Percentiles rank a stretch among this genome's conserved stretches.
These are phyloP conservation scores for Pyrenopolyporus hunteri DNA, from an alignment of 495 filamentous ascomycete genomes.

Conservation along the genomic window DNA sequence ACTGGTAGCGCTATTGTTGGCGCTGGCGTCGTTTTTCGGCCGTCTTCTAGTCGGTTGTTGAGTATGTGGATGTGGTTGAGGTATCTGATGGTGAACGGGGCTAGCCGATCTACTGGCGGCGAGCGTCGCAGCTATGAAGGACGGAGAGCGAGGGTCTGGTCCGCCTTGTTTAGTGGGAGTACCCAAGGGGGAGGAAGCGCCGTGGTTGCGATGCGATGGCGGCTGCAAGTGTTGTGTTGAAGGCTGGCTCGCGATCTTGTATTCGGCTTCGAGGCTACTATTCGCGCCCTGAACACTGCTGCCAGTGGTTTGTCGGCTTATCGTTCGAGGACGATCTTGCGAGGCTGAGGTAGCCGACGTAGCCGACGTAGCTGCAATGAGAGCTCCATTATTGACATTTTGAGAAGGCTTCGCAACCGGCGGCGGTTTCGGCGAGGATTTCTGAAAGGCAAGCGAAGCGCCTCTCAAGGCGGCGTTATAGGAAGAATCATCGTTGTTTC, in stretches of 20 bases:
- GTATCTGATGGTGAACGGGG: constrained; percentile 45
- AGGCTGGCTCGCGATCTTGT: neutral
- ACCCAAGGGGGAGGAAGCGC: constrained; percentile 22
- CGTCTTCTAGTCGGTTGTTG: constrained; percentile 13
- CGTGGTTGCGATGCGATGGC: constrained; percentile 7
- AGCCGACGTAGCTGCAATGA: constrained; percentile 59
- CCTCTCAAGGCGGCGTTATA: constrained; percentile 53
- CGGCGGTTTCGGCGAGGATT: constrained; percentile 33
- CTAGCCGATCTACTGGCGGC: constrained; percentile 60
- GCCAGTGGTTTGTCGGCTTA: constrained; percentile 35
- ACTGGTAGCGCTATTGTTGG: constrained; percentile 36
- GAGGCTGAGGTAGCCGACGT: constrained; percentile 43
- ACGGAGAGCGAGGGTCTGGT: constrained; percentile 50
- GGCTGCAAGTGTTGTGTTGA: constrained; percentile 13
- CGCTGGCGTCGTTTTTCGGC: constrained; percentile 35
- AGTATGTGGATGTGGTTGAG: constrained; percentile 17
- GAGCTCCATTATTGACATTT: constrained; percentile 49
- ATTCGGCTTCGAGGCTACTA: neutral
- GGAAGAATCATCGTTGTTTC: constrained; percentile 34
- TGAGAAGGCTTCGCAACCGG: constrained; percentile 7
- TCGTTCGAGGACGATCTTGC: constrained; percentile 33
- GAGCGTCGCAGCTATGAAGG: constrained; percentile 61
- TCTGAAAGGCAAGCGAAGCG: constrained; percentile 54
- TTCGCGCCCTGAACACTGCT: constrained; percentile 12
- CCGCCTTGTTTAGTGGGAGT: constrained; percentile 15